These are phyloP conservation scores for Penicillium thymicola DNA, from an alignment of 2,329 filamentous ascomycete genomes.

Conservation along the genomic window DNA sequence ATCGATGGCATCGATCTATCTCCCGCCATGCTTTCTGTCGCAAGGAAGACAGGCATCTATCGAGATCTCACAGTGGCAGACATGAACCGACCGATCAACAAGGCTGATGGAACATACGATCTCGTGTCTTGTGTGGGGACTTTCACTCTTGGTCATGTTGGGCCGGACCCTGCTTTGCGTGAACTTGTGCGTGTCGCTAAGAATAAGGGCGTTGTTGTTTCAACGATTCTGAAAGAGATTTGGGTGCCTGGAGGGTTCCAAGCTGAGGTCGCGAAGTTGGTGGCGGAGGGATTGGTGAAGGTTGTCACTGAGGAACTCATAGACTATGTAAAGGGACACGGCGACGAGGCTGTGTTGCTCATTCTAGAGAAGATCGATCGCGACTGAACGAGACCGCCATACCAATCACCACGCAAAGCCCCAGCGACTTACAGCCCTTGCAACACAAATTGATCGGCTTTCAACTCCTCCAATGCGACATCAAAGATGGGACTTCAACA, in stretches of 20 bases:
- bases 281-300: slow-evolving; percentile 34
- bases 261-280: slow-evolving; percentile 43
- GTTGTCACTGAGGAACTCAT: slow-evolving; percentile 27
- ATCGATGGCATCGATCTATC: slow-evolving; percentile 55
- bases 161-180: slow-evolving; percentile 46
- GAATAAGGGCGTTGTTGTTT: slow-evolving; percentile 48
- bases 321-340: slow-evolving; percentile 31
- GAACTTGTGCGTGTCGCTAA: slow-evolving; percentile 53
- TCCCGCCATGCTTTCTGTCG: slow-evolving; percentile 53
- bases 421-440: slow-evolving; percentile 1
- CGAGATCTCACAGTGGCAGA: slow-evolving; percentile 46
- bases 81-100: slow-evolving; percentile 45
- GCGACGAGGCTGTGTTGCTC: slow-evolving; percentile 30
- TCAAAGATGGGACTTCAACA: not conserved
- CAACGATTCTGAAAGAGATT: slow-evolving; percentile 51
- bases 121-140: slow-evolving; percentile 55
- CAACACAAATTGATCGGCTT: not conserved
- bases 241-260: slow-evolving; percentile 51
- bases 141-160: slow-evolving; percentile 55
- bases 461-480: slow-evolving; percentile 8
- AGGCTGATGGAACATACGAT: slow-evolving; percentile 46
- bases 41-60: slow-evolving; percentile 50
- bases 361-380: slow-evolving; percentile 26
- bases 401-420: slow-evolving; percentile 11
- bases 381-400: slow-evolving; percentile 24